phyloP scores from a whole-genome alignment of 257 asterid genomes.

The Solanum etuberosum region DNA sequence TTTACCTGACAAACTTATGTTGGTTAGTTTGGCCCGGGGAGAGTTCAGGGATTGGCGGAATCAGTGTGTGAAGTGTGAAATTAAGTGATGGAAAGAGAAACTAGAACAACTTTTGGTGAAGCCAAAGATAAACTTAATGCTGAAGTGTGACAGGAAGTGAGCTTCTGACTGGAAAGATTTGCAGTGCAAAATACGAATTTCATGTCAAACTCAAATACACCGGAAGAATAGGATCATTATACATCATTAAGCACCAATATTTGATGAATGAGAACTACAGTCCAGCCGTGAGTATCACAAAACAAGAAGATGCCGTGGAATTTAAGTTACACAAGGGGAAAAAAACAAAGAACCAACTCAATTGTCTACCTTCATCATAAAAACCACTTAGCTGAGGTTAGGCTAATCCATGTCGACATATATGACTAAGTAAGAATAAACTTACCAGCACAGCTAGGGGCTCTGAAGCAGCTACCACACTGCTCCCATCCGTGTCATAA shows the following conservation, averaged over 20 bases:
- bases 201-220: neutral
- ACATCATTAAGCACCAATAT: neutral
- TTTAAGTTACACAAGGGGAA: neutral
- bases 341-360: neutral
- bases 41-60: neutral
- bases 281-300: neutral
- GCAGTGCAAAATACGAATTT: neutral
- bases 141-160: neutral
- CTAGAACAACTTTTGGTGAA: neutral
- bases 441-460: constrained; percentile 87
- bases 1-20: constrained; percentile 42
- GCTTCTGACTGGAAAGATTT: neutral
- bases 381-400: neutral
- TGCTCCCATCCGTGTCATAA: constrained; percentile 93
- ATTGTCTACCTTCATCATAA: neutral
- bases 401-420: neutral
- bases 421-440: neutral
- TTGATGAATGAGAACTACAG: neutral
- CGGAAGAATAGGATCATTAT: neutral
- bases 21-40: neutral
- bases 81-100: neutral
- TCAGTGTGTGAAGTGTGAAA: neutral
- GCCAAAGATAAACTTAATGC: neutral
- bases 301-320: neutral
- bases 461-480: constrained; percentile 68